Evolutionary conservation across 192 early-diverging fungal genomes (phyloP).

Genomic region (Linnemannia hyalina): DNA sequence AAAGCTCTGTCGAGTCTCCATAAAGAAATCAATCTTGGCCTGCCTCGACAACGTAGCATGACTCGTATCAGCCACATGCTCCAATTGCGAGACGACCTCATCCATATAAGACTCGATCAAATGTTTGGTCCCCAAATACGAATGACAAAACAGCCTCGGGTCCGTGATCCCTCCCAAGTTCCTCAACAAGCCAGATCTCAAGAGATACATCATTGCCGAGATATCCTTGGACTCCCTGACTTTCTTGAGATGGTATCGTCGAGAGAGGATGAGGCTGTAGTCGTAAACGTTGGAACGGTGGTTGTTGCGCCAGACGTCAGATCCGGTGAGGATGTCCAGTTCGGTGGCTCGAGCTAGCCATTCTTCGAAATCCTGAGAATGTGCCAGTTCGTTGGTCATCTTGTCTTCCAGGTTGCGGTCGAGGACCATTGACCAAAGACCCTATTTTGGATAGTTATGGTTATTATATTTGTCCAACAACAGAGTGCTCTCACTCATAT

Average conservation of each 20-base stretch:
- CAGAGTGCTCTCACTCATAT: neutral
- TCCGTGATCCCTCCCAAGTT: slow-evolving; percentile 83
- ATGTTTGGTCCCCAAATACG: slow-evolving; percentile 76
- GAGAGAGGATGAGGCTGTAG: slow-evolving; percentile 69
- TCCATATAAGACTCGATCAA: slow-evolving; percentile 84
- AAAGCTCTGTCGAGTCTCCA: slow-evolving; percentile 81
- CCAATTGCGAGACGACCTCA: slow-evolving; percentile 71
- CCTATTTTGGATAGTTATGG: slow-evolving; percentile 12
- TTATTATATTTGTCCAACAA: neutral
- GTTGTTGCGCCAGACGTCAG: slow-evolving; percentile 71
- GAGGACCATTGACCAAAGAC: slow-evolving; percentile 45
- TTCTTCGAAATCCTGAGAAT: slow-evolving; percentile 65
- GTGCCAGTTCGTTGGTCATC: slow-evolving; percentile 57
- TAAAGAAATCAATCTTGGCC: slow-evolving; percentile 76
- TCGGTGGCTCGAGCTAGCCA: slow-evolving; percentile 65
- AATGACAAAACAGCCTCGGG: slow-evolving; percentile 67
- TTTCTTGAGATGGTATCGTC: slow-evolving; percentile 63
- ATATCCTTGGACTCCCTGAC: slow-evolving; percentile 65
- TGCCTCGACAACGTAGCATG: slow-evolving; percentile 58
- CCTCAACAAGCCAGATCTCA: slow-evolving; percentile 74
- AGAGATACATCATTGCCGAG: slow-evolving; percentile 70
- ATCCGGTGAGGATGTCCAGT: slow-evolving; percentile 63
- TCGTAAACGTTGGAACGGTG: slow-evolving; percentile 72
- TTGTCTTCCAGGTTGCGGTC: slow-evolving; percentile 59
- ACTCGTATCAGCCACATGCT: slow-evolving; percentile 65